phyloP scores from a whole-genome alignment of 2,329 filamentous ascomycete genomes.

The Simplicillium sp. region DNA sequence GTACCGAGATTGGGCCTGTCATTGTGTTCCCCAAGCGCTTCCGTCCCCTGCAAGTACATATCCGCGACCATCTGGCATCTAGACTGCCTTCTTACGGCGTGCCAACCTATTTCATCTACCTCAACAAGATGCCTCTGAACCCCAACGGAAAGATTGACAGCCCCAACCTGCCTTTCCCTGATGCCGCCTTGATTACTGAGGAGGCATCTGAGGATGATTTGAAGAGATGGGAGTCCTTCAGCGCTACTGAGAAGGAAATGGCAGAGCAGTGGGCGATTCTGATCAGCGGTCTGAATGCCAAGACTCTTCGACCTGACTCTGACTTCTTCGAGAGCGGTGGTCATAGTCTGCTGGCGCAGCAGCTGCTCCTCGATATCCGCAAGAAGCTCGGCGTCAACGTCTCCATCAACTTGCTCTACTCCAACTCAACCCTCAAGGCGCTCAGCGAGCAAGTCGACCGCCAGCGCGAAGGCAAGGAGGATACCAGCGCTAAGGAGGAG shows the following conservation, averaged over 20 bases:
- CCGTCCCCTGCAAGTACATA: slow-evolving; percentile 35
- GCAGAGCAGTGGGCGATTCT: slow-evolving; percentile 61
- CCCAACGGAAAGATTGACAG: slow-evolving; percentile 76
- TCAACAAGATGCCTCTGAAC: slow-evolving; percentile 53
- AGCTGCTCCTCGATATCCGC: slow-evolving; percentile 56
- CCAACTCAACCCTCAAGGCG: slow-evolving; percentile 16
- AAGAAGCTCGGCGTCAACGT: slow-evolving; percentile 19
- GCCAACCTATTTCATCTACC: slow-evolving; percentile 21
- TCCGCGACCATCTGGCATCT: slow-evolving; percentile 59
- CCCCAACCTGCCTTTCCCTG: slow-evolving; percentile 70
- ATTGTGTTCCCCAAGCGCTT: slow-evolving; percentile 34
- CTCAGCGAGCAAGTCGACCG: slow-evolving; percentile 20
- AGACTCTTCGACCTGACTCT: slow-evolving; percentile 47
- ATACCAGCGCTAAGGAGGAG: slow-evolving; percentile 19
- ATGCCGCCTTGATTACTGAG: slow-evolving; percentile 53
- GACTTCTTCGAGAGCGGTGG: slow-evolving; percentile 30
- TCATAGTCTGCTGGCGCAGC: slow-evolving; percentile 50
- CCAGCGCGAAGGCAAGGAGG: slow-evolving; percentile 15
- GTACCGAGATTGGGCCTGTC: slow-evolving; percentile 31
- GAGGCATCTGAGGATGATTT: slow-evolving; percentile 24
- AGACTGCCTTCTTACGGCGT: slow-evolving; percentile 32
- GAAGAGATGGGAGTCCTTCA: slow-evolving; percentile 42
- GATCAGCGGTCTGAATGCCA: slow-evolving; percentile 55
- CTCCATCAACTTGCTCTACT: slow-evolving; percentile 20
- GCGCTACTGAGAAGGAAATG: slow-evolving; percentile 27